phyloP scores from a whole-genome alignment of 768 basidiomycete genomes.

The Amanita fuliginea region DNA sequence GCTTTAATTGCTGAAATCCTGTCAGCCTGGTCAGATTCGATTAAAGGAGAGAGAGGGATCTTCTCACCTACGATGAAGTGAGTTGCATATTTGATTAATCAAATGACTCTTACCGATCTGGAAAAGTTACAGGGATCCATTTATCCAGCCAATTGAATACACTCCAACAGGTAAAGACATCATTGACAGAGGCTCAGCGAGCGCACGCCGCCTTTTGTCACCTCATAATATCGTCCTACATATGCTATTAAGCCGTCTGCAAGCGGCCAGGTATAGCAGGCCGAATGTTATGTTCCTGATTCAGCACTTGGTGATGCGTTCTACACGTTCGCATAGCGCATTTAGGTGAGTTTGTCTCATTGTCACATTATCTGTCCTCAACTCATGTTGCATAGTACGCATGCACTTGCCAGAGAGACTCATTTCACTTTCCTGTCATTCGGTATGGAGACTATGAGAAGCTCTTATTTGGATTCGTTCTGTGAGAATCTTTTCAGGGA shows the following conservation, averaged over 20 bases:
- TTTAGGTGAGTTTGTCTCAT: slow-evolving; percentile 51
- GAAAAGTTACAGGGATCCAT: slow-evolving; percentile 79
- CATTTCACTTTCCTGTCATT: slow-evolving; percentile 88
- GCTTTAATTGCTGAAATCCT: slow-evolving; percentile 78
- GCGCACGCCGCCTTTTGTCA: slow-evolving; percentile 65
- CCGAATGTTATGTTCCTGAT: slow-evolving; percentile 79
- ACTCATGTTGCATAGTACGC: slow-evolving; percentile 47
- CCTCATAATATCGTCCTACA: slow-evolving; percentile 82
- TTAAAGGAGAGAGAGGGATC: slow-evolving; percentile 67
- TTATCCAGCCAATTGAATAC: slow-evolving; percentile 76
- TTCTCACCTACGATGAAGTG: slow-evolving; percentile 80
- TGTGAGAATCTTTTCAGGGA: slow-evolving; percentile 72
- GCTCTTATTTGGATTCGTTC: slow-evolving; percentile 73
- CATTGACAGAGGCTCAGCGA: slow-evolving; percentile 60
- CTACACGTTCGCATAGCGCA: slow-evolving; percentile 51
- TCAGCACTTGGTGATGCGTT: slow-evolving; percentile 76
- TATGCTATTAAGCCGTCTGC: slow-evolving; percentile 84
- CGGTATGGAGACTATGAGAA: slow-evolving; percentile 85
- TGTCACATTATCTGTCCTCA: slow-evolving; percentile 1
- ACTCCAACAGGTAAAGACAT: slow-evolving; percentile 81
- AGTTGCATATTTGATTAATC: slow-evolving; percentile 16
- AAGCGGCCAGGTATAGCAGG: slow-evolving; percentile 84
- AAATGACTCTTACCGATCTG: slow-evolving; percentile 1
- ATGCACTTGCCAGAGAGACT: slow-evolving; percentile 82
- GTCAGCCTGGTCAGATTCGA: slow-evolving; percentile 79